These are phyloP conservation scores for Micromonas commoda DNA, from an alignment of 139 green algal species.

Conservation along the genomic window DNA sequence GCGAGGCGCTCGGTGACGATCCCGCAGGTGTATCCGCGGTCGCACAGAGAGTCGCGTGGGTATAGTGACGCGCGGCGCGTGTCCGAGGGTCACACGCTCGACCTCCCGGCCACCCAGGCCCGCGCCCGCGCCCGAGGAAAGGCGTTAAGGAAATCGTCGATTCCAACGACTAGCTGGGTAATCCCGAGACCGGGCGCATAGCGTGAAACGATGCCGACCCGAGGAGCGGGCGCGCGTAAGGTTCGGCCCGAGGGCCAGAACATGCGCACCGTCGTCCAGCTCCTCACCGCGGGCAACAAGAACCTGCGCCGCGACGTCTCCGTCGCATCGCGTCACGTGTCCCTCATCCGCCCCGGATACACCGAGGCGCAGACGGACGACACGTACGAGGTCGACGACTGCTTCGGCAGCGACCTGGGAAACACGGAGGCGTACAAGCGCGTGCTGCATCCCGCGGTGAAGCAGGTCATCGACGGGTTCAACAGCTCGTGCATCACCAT, in stretches of 20 bases:
- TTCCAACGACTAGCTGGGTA: not conserved
- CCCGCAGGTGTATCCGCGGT: no score
- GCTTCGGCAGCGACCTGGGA: not conserved
- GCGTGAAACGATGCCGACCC: not conserved
- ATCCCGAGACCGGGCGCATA: no score
- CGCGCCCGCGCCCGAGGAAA: no score
- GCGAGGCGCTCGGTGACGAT: no score
- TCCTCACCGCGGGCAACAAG: not conserved
- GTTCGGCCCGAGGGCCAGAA: not conserved
- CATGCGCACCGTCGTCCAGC: not conserved
- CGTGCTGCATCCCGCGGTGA: not conserved
- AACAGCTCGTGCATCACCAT: not conserved
- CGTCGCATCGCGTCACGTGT: not conserved
- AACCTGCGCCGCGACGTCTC: not conserved
- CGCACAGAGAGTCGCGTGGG: no score
- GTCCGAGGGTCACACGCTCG: no score
- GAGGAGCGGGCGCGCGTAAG: not conserved
- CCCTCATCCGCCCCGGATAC: not conserved
- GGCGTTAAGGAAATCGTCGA: no score
- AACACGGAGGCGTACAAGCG: not conserved
- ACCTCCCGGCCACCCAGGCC: no score
- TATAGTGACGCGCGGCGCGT: no score
- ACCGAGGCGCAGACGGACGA: not conserved
- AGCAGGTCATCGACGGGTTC: not conserved
- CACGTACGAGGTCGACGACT: not conserved